Conservation (phyloP, 2,329 filamentous ascomycete species). For the Dichotomopilus funicola region DNA sequence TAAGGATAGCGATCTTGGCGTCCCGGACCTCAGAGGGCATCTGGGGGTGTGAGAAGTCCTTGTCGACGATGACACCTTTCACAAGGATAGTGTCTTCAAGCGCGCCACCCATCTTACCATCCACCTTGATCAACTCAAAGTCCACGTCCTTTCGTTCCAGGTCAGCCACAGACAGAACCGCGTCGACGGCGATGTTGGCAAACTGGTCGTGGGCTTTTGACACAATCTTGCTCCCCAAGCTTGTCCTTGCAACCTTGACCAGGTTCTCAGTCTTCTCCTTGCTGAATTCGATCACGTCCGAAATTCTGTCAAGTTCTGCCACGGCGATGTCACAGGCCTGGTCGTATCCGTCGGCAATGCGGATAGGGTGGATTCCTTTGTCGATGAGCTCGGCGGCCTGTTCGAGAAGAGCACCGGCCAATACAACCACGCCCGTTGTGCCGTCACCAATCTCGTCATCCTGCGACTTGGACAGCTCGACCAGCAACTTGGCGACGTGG, state of each 20-base stretch:
- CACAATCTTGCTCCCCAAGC: conserved; percentile 96
- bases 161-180: conserved; percentile 92
- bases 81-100: conserved; percentile 92
- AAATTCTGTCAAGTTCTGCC: conserved; percentile 84
- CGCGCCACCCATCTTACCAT: conserved; percentile 92
- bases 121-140: conserved; percentile 98
- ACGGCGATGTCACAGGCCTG: conserved; percentile 96
- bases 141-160: conserved; percentile 95
- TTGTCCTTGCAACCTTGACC: conserved; percentile 90
- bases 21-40: conserved; percentile 95
- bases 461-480: conserved; percentile 96
- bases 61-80: conserved; percentile 97
- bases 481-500: conserved; percentile 93
- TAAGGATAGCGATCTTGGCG: conserved; percentile 95
- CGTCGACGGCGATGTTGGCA: conserved; percentile 93
- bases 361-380: conserved; percentile 98
- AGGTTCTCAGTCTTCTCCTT: conserved; percentile 76
- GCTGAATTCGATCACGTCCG: conserved; percentile 82
- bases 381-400: conserved; percentile 97
- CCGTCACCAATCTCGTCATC: conserved; percentile 99
- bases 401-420: conserved; percentile 90
- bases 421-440: conserved; percentile 93
- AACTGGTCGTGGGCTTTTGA: conserved; percentile 99
- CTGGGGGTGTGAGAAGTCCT: conserved; percentile 98
- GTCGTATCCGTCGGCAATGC: conserved; percentile 97